Percentiles rank a stretch among this genome's conserved stretches.
phyloP scores from a whole-genome alignment of 1,139 yeast genomes.

The Yueomyces sp. region DNA sequence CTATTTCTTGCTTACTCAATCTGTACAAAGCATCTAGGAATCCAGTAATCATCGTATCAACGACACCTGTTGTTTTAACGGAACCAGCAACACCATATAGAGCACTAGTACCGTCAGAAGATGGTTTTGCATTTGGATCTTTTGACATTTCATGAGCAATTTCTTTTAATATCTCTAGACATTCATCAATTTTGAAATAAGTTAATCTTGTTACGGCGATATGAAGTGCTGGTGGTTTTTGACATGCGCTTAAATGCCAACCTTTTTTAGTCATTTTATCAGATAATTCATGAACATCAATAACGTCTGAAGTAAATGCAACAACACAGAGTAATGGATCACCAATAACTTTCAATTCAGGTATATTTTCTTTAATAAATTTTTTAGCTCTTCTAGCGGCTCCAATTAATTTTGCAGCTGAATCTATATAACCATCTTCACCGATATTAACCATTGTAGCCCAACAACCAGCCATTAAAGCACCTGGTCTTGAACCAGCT shows the following conservation, averaged over 20 bases:
- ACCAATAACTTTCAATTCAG: slow-evolving; percentile 58
- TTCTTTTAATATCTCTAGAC: slow-evolving; percentile 42
- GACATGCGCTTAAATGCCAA: slow-evolving; percentile 85
- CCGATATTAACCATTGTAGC: slow-evolving; percentile 79
- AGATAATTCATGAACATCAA: slow-evolving; percentile 66
- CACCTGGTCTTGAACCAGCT: slow-evolving; percentile 97
- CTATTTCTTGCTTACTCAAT: slow-evolving; percentile 9
- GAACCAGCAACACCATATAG: slow-evolving; percentile 93
- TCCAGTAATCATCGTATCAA: slow-evolving; percentile 62
- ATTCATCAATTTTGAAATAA: slow-evolving; percentile 46
- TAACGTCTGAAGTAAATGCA: slow-evolving; percentile 45
- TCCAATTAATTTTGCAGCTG: slow-evolving; percentile 53
- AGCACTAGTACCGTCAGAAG: slow-evolving; percentile 61
- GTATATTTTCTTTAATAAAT: slow-evolving; percentile 35
- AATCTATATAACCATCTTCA: slow-evolving; percentile 57
- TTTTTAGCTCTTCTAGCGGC: slow-evolving; percentile 48
- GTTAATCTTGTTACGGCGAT: slow-evolving; percentile 75
- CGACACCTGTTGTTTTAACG: slow-evolving; percentile 73
- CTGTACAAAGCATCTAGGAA: slow-evolving; percentile 62
- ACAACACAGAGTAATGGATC: slow-evolving; percentile 78
- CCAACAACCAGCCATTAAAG: slow-evolving; percentile 95
- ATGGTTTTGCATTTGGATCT: slow-evolving; percentile 19
- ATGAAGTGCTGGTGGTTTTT: slow-evolving; percentile 83
- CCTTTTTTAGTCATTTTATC: slow-evolving; percentile 59
- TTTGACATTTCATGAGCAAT: slow-evolving; percentile 34